Evolutionary conservation across 768 basidiomycete species (phyloP).

Genomic region (Naganishia vaughanmartiniae): DNA sequence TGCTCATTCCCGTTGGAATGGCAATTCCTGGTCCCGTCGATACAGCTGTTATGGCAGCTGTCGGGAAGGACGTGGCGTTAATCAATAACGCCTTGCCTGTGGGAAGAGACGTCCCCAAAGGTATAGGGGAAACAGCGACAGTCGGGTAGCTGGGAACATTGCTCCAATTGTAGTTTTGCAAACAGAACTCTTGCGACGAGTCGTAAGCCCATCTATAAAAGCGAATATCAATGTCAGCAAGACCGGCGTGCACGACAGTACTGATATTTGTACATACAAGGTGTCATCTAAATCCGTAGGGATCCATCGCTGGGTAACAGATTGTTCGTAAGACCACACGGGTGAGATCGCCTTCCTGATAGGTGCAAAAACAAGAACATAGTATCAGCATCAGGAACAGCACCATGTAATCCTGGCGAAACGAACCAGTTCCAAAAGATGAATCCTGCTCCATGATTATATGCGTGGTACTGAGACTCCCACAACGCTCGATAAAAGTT

Average conservation of each 20-base stretch:
- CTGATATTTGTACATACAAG: conserved; percentile 32
- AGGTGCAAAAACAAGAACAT: not conserved
- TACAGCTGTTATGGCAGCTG: not conserved
- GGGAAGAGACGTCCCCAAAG: not conserved
- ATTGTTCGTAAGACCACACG: conserved; percentile 44
- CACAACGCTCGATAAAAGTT: conserved; percentile 45
- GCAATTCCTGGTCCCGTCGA: not conserved
- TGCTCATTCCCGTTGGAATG: conserved; percentile 2
- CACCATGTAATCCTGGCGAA: not conserved
- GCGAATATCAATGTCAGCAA: not conserved
- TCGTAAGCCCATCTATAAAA: conserved; percentile 26
- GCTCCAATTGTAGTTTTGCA: conserved; percentile 29
- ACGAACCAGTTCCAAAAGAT: conserved; percentile 39
- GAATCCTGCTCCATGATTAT: conserved; percentile 43
- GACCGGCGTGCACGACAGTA: not conserved
- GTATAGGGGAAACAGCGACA: not conserved
- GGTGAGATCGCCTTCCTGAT: conserved; percentile 29
- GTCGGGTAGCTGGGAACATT: conserved; percentile 19
- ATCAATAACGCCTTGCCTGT: not conserved
- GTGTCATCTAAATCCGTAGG: conserved; percentile 41
- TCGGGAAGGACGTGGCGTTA: conserved; percentile 6
- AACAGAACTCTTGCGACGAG: conserved; percentile 21
- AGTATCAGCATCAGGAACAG: not conserved
- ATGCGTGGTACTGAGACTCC: conserved; percentile 44
- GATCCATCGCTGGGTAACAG: conserved; percentile 44